A percentile compares a stretch with the other conserved stretches of the same genome.
phyloP scores from a whole-genome alignment of 2,329 filamentous ascomycete species.

The Zasmidium citrigriseum region DNA sequence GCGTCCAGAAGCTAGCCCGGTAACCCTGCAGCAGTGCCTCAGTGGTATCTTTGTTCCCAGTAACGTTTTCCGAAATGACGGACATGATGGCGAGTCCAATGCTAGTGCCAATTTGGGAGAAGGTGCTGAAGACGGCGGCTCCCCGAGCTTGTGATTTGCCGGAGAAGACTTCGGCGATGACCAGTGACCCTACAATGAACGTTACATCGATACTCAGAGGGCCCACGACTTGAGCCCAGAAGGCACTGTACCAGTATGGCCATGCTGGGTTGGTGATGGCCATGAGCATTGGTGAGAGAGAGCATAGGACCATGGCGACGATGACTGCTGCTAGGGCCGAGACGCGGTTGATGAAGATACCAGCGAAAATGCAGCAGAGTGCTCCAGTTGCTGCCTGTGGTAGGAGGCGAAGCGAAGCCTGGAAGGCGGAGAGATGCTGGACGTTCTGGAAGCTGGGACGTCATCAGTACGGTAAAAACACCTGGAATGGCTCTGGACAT shows the following conservation, averaged over 20 bases:
- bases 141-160: conserved; percentile 44
- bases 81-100: conserved; percentile 42
- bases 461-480: not conserved
- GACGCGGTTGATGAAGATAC: conserved; percentile 22
- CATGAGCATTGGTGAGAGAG: conserved; percentile 48
- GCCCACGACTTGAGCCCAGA: conserved; percentile 20
- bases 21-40: not conserved
- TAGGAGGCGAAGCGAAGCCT: conserved; percentile 41
- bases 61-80: conserved; percentile 37
- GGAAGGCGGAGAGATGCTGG: conserved; percentile 21
- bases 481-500: not conserved
- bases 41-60: conserved; percentile 8
- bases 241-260: conserved; percentile 47
- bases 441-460: conserved; percentile 26
- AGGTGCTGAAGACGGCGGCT: conserved; percentile 49
- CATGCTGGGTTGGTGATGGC: conserved; percentile 48
- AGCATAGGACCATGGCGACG: conserved; percentile 15
- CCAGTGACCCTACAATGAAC: conserved; percentile 46
- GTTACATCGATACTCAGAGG: conserved; percentile 28
- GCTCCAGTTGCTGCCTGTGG: conserved; percentile 50
- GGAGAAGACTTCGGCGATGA: conserved; percentile 46
- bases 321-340: conserved; percentile 17
- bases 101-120: conserved; percentile 44
- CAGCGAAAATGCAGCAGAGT: conserved; percentile 36
- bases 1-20: not conserved